Evolutionary conservation across 2,329 filamentous ascomycete species (phyloP).

Genomic region (Aspergillus puulaauensis): DNA sequence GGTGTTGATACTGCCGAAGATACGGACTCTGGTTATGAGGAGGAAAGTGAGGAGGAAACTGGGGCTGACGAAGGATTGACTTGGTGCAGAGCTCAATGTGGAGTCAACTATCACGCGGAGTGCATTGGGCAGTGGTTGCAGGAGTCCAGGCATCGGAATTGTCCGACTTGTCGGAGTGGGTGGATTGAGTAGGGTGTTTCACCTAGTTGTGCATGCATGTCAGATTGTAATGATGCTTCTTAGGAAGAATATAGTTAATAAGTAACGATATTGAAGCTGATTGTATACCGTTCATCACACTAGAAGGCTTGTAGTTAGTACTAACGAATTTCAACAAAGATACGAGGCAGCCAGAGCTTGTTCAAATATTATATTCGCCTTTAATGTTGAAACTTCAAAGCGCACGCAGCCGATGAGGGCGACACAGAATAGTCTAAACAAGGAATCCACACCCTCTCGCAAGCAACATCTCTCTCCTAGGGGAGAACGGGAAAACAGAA

Average conservation of each 20-base stretch:
- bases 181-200: background rate
- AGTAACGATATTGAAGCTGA: background rate
- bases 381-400: constrained; percentile 13
- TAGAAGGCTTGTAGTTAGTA: too few relatives aligned
- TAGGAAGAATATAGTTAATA: background rate
- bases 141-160: background rate
- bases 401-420: constrained; percentile 6
- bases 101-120: background rate
- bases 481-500: background rate
- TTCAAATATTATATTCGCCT: constrained; percentile 3
- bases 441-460: background rate
- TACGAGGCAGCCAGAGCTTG: background rate
- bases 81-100: background rate
- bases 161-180: background rate
- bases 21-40: background rate
- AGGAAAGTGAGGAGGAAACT: background rate
- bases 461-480: background rate
- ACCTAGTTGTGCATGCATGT: too few relatives aligned
- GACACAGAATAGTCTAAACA: constrained; percentile 8
- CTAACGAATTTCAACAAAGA: too few relatives aligned
- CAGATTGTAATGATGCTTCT: too few relatives aligned
- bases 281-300: too few relatives aligned
- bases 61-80: background rate
- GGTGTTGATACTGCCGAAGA: background rate
- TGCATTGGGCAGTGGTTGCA: background rate